Evolutionary conservation across 2,329 filamentous ascomycete species (phyloP).

Genomic region (Pseudopithomyces chartarum): DNA sequence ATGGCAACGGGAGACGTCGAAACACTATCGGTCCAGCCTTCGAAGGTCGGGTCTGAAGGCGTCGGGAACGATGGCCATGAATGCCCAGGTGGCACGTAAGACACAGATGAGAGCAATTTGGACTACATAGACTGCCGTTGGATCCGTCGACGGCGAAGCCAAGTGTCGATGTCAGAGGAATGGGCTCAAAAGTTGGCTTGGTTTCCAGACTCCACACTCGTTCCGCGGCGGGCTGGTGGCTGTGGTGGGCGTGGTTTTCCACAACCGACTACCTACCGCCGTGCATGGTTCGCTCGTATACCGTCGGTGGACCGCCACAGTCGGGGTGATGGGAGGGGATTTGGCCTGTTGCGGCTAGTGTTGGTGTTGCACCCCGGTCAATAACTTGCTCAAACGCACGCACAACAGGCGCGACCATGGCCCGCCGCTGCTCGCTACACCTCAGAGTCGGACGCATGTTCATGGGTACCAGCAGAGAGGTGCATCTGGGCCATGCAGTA

Average conservation of each 20-base stretch:
- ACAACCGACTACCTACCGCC: background rate
- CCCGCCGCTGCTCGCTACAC: background rate
- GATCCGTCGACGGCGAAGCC: background rate
- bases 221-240: constrained; percentile 2
- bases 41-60: background rate
- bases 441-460: background rate
- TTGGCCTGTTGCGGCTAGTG: constrained; percentile 2
- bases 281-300: background rate
- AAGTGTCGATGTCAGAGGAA: constrained; percentile 11
- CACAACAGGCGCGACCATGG: constrained; percentile 2
- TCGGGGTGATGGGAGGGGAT: background rate
- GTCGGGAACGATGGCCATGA: background rate
- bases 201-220: background rate
- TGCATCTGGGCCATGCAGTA: background rate
- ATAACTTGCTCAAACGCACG: constrained; percentile 26
- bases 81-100: background rate
- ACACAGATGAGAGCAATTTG: background rate
- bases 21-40: background rate
- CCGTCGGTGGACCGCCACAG: too few species aligned
- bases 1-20: background rate
- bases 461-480: background rate
- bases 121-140: background rate
- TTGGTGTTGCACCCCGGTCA: background rate
- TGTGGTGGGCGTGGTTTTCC: constrained; percentile 3
- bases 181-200: constrained; percentile 4